phyloP scores from a whole-genome alignment of 1,139 yeast genomes.

The Kodamaea plutei region DNA sequence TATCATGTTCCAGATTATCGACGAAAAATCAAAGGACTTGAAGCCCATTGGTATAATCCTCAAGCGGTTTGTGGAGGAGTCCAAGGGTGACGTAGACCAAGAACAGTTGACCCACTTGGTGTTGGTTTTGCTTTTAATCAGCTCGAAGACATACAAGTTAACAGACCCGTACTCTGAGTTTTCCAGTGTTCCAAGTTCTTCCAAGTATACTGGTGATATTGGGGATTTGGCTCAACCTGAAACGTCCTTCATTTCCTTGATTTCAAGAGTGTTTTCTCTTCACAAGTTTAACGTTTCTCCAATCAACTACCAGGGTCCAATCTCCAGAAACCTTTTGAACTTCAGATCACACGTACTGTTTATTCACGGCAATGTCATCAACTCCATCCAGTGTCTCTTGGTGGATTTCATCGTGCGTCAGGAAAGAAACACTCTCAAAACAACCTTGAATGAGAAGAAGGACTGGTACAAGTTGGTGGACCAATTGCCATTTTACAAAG shows the following conservation, averaged over 20 bases:
- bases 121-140: constrained; percentile 42
- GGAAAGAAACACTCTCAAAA: constrained; percentile 40
- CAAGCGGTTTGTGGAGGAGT: constrained; percentile 25
- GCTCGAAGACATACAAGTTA: constrained; percentile 27
- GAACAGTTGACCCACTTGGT: constrained; percentile 31
- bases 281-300: constrained; percentile 52
- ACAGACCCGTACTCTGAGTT: constrained; percentile 29
- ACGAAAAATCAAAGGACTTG: constrained; percentile 36
- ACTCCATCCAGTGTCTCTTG: constrained; percentile 51
- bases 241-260: constrained; percentile 38
- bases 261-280: constrained; percentile 58
- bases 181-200: constrained; percentile 32
- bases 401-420: constrained; percentile 51
- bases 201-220: constrained; percentile 21
- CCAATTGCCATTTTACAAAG: constrained; percentile 58
- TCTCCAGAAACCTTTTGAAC: constrained; percentile 57
- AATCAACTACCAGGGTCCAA: constrained; percentile 64
- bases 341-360: constrained; percentile 66
- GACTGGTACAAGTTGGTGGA: constrained; percentile 58
- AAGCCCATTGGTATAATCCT: constrained; percentile 58
- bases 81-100: constrained; percentile 11
- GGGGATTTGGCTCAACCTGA: constrained; percentile 28
- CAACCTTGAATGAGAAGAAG: constrained; percentile 32
- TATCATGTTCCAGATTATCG: constrained; percentile 52
- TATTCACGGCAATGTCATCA: constrained; percentile 48